Conservation (phyloP, 768 basidiomycete genomes). For the Amanita inopinata region DNA sequence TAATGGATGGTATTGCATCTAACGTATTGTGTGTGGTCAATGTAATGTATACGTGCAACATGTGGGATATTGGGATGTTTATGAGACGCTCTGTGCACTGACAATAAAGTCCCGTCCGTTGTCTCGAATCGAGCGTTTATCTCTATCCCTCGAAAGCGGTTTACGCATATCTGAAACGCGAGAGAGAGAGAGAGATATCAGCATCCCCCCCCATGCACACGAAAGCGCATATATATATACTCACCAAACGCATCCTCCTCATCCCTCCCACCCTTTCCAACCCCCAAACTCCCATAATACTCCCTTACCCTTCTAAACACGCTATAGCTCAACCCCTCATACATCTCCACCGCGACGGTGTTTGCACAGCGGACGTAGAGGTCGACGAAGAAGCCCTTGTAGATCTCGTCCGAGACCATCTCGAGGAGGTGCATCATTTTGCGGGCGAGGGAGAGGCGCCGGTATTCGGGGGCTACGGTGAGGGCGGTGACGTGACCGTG, state of each 20-base stretch:
- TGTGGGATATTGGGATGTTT: conserved; percentile 13
- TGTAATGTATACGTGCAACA: background rate
- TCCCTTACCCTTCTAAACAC: conserved; percentile 86
- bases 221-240: conserved; percentile 19
- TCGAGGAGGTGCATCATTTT: conserved; percentile 86
- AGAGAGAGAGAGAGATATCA: background rate
- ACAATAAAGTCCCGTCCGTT: conserved; percentile 72
- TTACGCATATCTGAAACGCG: conserved; percentile 53
- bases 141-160: conserved; percentile 52
- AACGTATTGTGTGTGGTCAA: background rate
- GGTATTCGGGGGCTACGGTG: conserved; percentile 89
- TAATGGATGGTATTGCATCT: background rate
- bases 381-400: conserved; percentile 88
- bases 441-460: conserved; percentile 77
- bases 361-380: conserved; percentile 92
- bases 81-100: conserved; percentile 49
- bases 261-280: conserved; percentile 67
- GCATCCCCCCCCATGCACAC: background rate
- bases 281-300: conserved; percentile 75
- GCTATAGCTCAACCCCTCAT: conserved; percentile 88
- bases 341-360: conserved; percentile 77
- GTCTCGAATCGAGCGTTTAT: conserved; percentile 54
- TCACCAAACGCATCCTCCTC: conserved; percentile 89
- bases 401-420: conserved; percentile 68
- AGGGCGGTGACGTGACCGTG: conserved; percentile 95